phyloP scores from a whole-genome alignment of 495 filamentous ascomycete species.

The Cenococcum geophilum region DNA sequence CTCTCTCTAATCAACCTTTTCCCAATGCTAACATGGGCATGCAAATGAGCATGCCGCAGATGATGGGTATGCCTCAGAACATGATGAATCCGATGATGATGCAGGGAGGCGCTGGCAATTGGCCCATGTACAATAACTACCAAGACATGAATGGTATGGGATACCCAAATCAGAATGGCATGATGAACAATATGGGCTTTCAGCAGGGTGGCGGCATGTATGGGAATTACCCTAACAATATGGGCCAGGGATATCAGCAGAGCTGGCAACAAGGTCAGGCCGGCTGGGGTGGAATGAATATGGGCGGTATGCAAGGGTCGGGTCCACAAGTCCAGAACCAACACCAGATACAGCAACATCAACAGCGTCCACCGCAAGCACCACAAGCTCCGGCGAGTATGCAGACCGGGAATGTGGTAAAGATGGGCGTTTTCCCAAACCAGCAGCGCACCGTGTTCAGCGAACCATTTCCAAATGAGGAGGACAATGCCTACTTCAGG shows the following conservation, averaged over 20 bases:
- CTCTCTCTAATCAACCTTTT: conserved; percentile 14
- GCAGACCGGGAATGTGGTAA: conserved; percentile 29
- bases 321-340: not conserved
- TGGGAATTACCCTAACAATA: not conserved
- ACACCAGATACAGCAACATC: not conserved
- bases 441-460: conserved; percentile 65
- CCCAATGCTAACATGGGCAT: conserved; percentile 3
- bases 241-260: conserved; percentile 11
- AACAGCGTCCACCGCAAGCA: conserved; percentile 1
- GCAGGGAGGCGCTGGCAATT: conserved; percentile 31
- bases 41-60: conserved; percentile 2
- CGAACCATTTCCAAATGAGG: conserved; percentile 59
- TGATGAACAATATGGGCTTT: conserved; percentile 19
- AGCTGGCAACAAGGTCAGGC: conserved; percentile 10
- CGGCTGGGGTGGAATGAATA: conserved; percentile 6
- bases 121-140: conserved; percentile 38
- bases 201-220: conserved; percentile 9
- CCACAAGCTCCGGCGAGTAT: conserved; percentile 25
- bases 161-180: conserved; percentile 38
- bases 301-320: conserved; percentile 16
- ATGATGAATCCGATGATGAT: conserved; percentile 46
- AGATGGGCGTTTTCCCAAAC: conserved; percentile 52
- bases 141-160: conserved; percentile 23
- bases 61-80: conserved; percentile 34
- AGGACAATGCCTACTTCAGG: conserved; percentile 90